Percentiles rank a stretch among this genome's conserved stretches.
phyloP scores from a whole-genome alignment of 257 asterid genomes.

The Haberlea rhodopensis region DNA sequence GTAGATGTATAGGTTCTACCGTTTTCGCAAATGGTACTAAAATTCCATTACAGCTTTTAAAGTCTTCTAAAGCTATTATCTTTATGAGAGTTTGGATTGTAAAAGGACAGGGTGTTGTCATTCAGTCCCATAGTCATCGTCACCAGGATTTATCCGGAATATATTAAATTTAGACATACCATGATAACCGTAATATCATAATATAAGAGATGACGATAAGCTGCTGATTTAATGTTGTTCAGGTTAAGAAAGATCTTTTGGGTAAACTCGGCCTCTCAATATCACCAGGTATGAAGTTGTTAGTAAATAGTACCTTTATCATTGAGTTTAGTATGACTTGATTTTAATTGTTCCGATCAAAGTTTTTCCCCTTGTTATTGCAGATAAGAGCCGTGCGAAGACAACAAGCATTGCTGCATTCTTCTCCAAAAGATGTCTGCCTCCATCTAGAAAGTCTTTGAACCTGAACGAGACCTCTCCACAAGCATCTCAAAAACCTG shows the following conservation, averaged over 20 bases:
- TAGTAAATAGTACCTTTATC: neutral
- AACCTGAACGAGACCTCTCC: conserved; percentile 38
- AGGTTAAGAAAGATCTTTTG: conserved; percentile 79
- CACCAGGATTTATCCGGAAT: too few relatives aligned
- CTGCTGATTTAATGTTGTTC: conserved; percentile 27
- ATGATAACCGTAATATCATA: too few relatives aligned
- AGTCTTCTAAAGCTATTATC: too few relatives aligned
- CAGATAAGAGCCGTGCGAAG: conserved; percentile 48
- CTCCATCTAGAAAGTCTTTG: conserved; percentile 43
- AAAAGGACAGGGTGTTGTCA: too few relatives aligned
- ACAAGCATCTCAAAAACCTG: conserved; percentile 40
- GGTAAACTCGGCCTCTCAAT: conserved; percentile 52
- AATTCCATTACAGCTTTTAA: too few relatives aligned
- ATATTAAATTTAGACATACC: too few relatives aligned
- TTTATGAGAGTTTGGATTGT: too few relatives aligned
- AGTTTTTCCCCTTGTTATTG: conserved; percentile 21
- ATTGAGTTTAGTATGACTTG: conserved; percentile 1
- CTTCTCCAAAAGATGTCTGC: conserved; percentile 65
- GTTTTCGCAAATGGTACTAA: too few relatives aligned
- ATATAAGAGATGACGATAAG: neutral
- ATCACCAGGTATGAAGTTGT: conserved; percentile 61
- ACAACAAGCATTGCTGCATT: conserved; percentile 54
- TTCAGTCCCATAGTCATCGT: too few relatives aligned
- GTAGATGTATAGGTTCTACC: too few relatives aligned
- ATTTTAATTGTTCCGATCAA: neutral